Percentiles rank a stretch among this genome's conserved stretches.
Conservation (phyloP, 2,329 filamentous ascomycete species). For the Talaromyces amestolkiae region DNA sequence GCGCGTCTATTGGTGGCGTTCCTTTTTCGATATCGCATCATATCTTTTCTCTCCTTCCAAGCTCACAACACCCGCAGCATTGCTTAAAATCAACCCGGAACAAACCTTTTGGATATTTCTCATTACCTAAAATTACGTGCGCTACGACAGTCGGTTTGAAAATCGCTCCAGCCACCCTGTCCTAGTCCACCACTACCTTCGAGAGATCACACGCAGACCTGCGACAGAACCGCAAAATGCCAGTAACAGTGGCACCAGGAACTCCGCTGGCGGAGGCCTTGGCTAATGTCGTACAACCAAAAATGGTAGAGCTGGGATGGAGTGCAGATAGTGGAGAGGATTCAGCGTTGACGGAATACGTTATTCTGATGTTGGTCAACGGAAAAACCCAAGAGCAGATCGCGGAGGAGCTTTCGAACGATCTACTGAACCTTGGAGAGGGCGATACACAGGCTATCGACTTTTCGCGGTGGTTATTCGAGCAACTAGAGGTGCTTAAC, state of each 20-base stretch:
- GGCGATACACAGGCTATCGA: constrained; percentile 79
- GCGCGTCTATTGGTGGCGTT: constrained; percentile 1
- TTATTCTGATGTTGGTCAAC: constrained; percentile 94
- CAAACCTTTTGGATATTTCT: neutral
- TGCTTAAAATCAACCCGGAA: neutral
- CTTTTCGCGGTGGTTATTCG: constrained; percentile 92
- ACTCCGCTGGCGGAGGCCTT: constrained; percentile 84
- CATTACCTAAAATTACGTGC: neutral
- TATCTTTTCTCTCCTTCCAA: constrained; percentile 1
- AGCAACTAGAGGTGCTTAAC: constrained; percentile 70
- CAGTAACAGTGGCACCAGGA: constrained; percentile 71
- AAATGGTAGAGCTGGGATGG: constrained; percentile 92
- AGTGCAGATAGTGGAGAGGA: constrained; percentile 76
- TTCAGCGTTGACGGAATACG: constrained; percentile 87
- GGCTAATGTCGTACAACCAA: constrained; percentile 78
- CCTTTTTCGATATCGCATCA: constrained; percentile 9
- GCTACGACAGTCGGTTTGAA: neutral
- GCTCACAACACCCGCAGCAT: neutral
- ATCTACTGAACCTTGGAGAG: constrained; percentile 76
- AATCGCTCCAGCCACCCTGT: neutral
- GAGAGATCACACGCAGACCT: constrained; percentile 66
- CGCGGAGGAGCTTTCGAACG: constrained; percentile 78
- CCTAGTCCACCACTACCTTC: neutral
- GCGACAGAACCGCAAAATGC: constrained; percentile 54
- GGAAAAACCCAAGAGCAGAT: constrained; percentile 91